Evolutionary conservation across 208 protist species (phyloP).

Genomic region (Naegleria lovaniensis): DNA sequence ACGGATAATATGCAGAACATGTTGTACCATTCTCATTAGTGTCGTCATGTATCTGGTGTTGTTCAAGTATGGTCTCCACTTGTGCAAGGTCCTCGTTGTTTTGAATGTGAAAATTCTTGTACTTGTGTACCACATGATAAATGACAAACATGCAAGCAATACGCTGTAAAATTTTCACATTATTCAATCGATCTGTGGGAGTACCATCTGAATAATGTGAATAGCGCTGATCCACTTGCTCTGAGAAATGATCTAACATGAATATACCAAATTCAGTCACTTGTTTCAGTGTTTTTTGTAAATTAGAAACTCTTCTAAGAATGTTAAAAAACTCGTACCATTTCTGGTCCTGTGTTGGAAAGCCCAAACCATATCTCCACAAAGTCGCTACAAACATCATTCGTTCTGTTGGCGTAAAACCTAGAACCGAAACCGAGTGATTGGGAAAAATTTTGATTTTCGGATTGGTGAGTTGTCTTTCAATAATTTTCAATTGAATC

Average conservation of each 20-base stretch:
- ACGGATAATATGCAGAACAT: background rate
- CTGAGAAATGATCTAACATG: background rate
- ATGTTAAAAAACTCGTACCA: background rate
- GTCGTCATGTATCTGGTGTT: background rate
- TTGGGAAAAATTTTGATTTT: background rate
- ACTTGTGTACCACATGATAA: background rate
- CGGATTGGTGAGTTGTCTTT: background rate
- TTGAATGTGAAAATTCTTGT: background rate
- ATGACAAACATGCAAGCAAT: background rate
- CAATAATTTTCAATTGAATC: background rate
- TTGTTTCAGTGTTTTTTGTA: background rate
- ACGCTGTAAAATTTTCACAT: background rate
- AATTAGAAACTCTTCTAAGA: background rate
- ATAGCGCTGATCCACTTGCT: background rate
- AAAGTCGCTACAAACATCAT: background rate
- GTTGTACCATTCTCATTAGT: background rate
- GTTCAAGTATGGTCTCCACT: background rate
- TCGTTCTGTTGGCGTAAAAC: background rate
- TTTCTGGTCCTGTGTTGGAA: background rate
- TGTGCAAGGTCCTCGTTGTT: background rate
- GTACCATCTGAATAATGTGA: background rate
- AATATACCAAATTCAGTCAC: background rate
- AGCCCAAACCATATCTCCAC: background rate
- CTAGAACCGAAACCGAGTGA: background rate
- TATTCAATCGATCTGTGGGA: background rate